A percentile compares a stretch with the other conserved stretches of the same genome.
These are phyloP conservation scores for Suillus discolor DNA, from an alignment of 768 basidiomycete genomes.

Conservation along the genomic window DNA sequence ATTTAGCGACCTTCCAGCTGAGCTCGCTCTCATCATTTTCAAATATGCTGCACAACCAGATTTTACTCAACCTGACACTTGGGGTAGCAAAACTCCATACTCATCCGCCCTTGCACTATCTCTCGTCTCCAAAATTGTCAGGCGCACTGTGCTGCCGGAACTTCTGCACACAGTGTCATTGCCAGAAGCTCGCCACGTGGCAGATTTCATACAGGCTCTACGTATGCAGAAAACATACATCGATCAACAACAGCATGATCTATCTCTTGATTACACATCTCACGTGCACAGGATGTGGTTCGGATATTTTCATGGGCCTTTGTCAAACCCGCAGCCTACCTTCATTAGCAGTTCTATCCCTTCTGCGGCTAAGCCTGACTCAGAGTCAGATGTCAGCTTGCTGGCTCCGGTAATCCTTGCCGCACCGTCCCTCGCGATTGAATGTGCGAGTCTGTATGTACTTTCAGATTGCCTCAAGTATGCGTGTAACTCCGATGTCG, in stretches of 20 bases:
- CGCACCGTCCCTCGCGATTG: constrained; percentile 32
- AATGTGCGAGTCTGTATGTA: constrained; percentile 34
- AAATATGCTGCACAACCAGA: constrained; percentile 31
- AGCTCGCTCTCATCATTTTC: constrained; percentile 40
- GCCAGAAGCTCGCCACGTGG: neutral
- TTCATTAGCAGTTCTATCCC: neutral
- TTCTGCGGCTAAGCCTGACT: neutral
- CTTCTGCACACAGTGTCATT: constrained; percentile 43
- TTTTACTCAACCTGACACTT: constrained; percentile 8
- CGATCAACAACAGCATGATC: constrained; percentile 16
- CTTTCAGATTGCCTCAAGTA: constrained; percentile 35
- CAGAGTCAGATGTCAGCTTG: constrained; percentile 20
- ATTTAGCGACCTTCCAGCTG: constrained; percentile 34
- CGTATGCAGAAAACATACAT: constrained; percentile 25
- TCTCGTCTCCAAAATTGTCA: constrained; percentile 35
- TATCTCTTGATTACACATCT: constrained; percentile 34
- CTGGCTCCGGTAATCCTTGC: constrained; percentile 12
- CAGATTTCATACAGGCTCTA: constrained; percentile 36
- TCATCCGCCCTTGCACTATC: constrained; percentile 33
- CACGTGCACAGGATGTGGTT: constrained; percentile 39
- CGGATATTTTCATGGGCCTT: constrained; percentile 31
- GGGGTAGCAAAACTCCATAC: constrained; percentile 8
- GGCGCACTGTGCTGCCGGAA: constrained; percentile 38
- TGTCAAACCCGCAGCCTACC: constrained; percentile 8
- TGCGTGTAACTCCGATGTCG: neutral